Percentiles rank a stretch among this genome's conserved stretches.
These are phyloP conservation scores for Hibiscus tridactylites DNA, from an alignment of 345 rosid species.

Conservation along the genomic window DNA sequence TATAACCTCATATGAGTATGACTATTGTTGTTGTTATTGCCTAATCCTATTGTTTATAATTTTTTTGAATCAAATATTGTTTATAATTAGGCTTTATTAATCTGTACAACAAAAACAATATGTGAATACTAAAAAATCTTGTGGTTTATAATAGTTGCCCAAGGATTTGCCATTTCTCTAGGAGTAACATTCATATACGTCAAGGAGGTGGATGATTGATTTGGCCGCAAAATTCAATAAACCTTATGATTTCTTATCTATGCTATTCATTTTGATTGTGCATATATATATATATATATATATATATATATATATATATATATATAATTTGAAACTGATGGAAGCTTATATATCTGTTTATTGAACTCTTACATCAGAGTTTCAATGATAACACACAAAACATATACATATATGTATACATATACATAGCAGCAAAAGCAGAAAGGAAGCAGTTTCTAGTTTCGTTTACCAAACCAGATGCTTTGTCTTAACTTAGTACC, in stretches of 20 bases:
- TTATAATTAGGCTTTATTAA: not conserved
- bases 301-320: too few species aligned
- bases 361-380: not conserved
- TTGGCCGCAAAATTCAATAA: not conserved
- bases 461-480: constrained; percentile 22
- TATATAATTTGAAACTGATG: not conserved
- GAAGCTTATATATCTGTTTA: not conserved
- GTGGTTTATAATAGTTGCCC: not conserved
- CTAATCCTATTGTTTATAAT: not conserved
- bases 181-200: not conserved
- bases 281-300: too few species aligned
- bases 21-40: not conserved
- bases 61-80: too few species aligned
- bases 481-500: constrained; percentile 32
- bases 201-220: not conserved
- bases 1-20: not conserved
- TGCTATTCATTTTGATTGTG: too few species aligned
- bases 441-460: not conserved
- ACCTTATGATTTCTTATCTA: not conserved
- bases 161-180: not conserved
- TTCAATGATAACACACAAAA: not conserved
- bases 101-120: not conserved
- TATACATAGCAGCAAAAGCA: not conserved
- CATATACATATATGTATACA: too few species aligned
- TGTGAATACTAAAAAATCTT: not conserved